Evolutionary conservation across 2,329 filamentous ascomycete species (phyloP).

Genomic region (Cordyceps javanica): DNA sequence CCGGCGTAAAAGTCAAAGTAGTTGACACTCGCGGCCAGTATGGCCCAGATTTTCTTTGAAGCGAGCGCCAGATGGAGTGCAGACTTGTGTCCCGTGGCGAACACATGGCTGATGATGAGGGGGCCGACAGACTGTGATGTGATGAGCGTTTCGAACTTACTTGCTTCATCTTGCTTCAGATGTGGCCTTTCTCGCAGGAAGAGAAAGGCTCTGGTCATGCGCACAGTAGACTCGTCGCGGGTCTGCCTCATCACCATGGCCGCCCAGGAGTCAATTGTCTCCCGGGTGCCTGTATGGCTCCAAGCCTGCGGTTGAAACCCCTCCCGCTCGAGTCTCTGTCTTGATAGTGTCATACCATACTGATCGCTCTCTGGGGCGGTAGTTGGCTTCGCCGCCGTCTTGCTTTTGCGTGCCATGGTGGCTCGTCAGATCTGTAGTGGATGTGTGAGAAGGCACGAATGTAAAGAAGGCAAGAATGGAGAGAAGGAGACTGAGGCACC

Average conservation of each 20-base stretch:
- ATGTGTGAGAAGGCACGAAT: too few relatives aligned
- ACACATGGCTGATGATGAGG: constrained; percentile 15
- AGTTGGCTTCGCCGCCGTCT: too few relatives aligned
- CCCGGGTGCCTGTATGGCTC: neutral
- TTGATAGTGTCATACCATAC: too few relatives aligned
- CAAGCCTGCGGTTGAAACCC: neutral
- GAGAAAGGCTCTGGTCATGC: neutral
- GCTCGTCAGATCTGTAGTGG: too few relatives aligned
- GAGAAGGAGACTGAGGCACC: too few relatives aligned
- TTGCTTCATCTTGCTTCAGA: neutral
- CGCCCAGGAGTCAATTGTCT: neutral
- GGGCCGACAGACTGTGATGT: constrained; percentile 16
- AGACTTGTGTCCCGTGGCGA: constrained; percentile 19
- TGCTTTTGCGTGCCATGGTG: too few relatives aligned
- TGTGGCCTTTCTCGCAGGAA: neutral
- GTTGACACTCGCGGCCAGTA: constrained; percentile 20
- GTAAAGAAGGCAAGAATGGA: too few relatives aligned
- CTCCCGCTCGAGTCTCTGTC: neutral
- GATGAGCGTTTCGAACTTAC: neutral
- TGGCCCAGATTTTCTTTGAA: constrained; percentile 19
- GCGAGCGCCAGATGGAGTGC: constrained; percentile 19
- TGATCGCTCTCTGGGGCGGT: too few relatives aligned
- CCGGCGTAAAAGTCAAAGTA: constrained; percentile 22
- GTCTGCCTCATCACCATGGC: neutral
- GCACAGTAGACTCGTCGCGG: neutral